Base-by-base conservation (phyloP, 1,139 yeast species). In the Blastobotrys illinoisensis region DNA sequence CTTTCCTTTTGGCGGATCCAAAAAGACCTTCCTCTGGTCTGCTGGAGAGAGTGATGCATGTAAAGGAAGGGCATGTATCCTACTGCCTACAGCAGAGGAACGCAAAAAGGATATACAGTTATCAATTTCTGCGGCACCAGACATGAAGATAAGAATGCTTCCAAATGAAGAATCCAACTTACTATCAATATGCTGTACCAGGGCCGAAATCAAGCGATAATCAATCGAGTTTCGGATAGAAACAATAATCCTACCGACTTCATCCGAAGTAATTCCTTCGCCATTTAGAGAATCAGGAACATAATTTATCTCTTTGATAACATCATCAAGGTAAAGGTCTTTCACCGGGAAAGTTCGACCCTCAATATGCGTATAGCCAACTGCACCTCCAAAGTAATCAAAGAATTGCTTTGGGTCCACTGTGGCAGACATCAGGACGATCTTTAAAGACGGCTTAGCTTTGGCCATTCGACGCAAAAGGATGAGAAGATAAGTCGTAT, bases 381-480 rank as follows among this genome's bases (percentile, higher is more conserved):
- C 71, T 11, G 59, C 57, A 18, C 55, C 58, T 4, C 72, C 62
- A 71, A 91, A 91, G 65, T 86, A 91, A 16, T 75, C 72, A 53
- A 79, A 75, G 71, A 90, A 91, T 23, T 81, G 76, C n/a, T 77
- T 76, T 1, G 84, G 79, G 63, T 89, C 88, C 50, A 91, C 91
- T 0, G 98, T 93, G 3, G 99, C 99, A 65, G 97, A 88, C 98
- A 93, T 93, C 51, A 93, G 75, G 7, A 93, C 78, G 44, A 93
- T 75, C 64, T 83, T 88, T 58, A 91, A 67, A 48, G 73, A 71
- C 36, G 71, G 68, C 55, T 74, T 71, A 7, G 72, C 69, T 11
- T 49, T 48, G 44, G 56, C 49, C 19, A 62, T 49, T 47, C 79
- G 78, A 64, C 88, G 89, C 60, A 93, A 74, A 52, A 91, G 78